A percentile compares a stretch with the other conserved stretches of the same genome.
Conservation (phyloP, 2,329 filamentous ascomycete genomes). For the Coniochaeta prunicola region DNA sequence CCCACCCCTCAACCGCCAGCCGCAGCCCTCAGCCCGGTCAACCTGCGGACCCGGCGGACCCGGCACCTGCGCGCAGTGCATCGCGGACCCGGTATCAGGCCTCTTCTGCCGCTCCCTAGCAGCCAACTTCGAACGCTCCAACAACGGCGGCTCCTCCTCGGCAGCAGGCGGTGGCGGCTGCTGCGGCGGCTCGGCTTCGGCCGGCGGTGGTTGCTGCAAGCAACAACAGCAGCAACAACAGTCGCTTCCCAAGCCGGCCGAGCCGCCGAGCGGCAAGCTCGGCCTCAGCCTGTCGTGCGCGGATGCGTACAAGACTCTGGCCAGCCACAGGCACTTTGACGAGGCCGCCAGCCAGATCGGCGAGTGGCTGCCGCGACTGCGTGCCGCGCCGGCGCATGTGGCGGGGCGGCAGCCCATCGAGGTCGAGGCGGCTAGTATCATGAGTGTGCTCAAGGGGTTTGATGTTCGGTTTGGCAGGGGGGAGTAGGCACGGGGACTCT, state of each 20-base stretch:
- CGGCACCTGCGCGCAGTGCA: constrained; percentile 72
- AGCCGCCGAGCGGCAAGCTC: constrained; percentile 16
- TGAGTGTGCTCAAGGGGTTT: constrained; percentile 78
- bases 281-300: constrained; percentile 63
- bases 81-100: constrained; percentile 69
- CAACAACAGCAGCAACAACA: constrained; percentile 20
- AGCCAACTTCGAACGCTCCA: constrained; percentile 46
- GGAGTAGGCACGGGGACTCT: no score
- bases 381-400: constrained; percentile 41
- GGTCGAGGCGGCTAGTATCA: constrained; percentile 76
- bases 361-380: constrained; percentile 69
- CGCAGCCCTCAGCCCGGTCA: background rate
- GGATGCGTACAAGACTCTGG: constrained; percentile 71
- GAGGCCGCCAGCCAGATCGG: constrained; percentile 65
- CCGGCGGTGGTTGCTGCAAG: constrained; percentile 56
- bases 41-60: constrained; percentile 60
- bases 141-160: constrained; percentile 6
- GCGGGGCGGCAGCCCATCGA: constrained; percentile 52
- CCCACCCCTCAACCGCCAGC: constrained; percentile 28
- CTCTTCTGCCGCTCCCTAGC: constrained; percentile 78
- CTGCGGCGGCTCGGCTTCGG: constrained; percentile 46
- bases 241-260: constrained; percentile 6
- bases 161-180: constrained; percentile 39
- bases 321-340: constrained; percentile 69
- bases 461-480: constrained; percentile 62